Evolutionary conservation across 139 green algal genomes (phyloP), one percentile per base, ranked within the genome.

Genomic region (Gonium pectorale): DNA sequence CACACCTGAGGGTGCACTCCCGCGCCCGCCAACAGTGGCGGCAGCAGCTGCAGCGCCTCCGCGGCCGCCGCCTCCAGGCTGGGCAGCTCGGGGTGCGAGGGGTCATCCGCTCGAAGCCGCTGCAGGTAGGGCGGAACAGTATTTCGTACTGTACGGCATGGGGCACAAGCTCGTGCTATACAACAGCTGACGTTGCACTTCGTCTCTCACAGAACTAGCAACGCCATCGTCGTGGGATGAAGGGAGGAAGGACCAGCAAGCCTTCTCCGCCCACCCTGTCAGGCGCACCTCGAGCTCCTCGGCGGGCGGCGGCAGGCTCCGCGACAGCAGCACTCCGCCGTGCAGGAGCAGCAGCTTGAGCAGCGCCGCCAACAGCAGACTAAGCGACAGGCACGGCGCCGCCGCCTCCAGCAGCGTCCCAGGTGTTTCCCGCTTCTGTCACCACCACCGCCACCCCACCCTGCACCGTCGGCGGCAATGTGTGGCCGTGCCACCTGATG

Each of bases 331-430:
- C 60, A 72, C 64, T 0, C 51, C 66, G 35, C 84, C 84, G 56
- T 88, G 84, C 49, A 88, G 62, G 40, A 85, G 67, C 74, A 85
- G 67, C 73, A 84, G 67, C 74, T 71, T 59, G 4, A 88, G 66
- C 37, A 84, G 44, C n/a, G 43, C 75, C 26, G 84, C 84, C 2
- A 67, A 64, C 66, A 88, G 31, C 37, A 60, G 5, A 13, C 67
- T 56, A 49, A 88, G 67, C 15, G 80, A 66, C 82, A 82, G 60
- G 35, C 38, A 40, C 29, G 67, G 67, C 4, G 2, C 52, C 15
- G 67, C 67, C 15, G 67, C 80, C 52, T 27, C 21, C 40, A 79
- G 31, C 26, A 79, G n/a, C 67, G n/a, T 33, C 3, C 80, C 80
- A 2, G 40, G 43, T 6, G 51, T 63, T n/a, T n/a, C n/a, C n/a